Conservation (phyloP, 2,329 filamentous ascomycete species). For the Cytospora leucostoma region DNA sequence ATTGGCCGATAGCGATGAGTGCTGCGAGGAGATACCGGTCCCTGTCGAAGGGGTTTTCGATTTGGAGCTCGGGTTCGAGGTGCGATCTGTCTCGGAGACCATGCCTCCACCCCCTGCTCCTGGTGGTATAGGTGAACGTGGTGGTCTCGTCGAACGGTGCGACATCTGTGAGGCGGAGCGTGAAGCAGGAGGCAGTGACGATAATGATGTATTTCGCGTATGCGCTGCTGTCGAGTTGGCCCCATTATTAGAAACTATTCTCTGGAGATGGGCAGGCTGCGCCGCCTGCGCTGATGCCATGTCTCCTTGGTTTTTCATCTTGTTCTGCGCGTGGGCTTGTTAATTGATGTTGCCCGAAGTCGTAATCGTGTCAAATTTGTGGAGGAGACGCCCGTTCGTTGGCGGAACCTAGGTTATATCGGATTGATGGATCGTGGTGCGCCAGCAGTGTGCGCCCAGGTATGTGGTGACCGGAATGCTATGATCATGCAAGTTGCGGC, state of each 20-base stretch:
- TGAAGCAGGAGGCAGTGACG: constrained; percentile 63
- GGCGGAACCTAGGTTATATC: not conserved
- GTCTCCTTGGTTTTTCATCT: not conserved
- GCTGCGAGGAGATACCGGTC: constrained; percentile 58
- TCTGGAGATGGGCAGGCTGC: constrained; percentile 46
- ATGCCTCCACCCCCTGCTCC: constrained; percentile 24
- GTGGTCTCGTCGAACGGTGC: constrained; percentile 49
- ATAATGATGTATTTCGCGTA: constrained; percentile 58
- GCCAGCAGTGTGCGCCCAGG: not conserved
- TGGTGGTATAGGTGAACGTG: constrained; percentile 56
- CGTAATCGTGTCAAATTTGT: not conserved
- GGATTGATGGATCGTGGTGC: not conserved
- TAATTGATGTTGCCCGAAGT: not conserved
- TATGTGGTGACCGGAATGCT: not conserved
- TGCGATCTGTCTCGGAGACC: constrained; percentile 54
- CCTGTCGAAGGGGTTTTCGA: constrained; percentile 60
- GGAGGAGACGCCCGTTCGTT: constrained; percentile 8
- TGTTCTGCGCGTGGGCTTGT: not conserved
- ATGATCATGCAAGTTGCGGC: not conserved
- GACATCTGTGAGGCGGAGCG: constrained; percentile 61
- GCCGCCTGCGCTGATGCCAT: constrained; percentile 46
- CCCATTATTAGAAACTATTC: constrained; percentile 38
- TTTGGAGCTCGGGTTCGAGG: constrained; percentile 60
- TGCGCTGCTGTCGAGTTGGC: constrained; percentile 32
- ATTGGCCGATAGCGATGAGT: constrained; percentile 58